phyloP scores from a whole-genome alignment of 2,329 filamentous ascomycete genomes.

The Ascocoryne sarcoides region DNA sequence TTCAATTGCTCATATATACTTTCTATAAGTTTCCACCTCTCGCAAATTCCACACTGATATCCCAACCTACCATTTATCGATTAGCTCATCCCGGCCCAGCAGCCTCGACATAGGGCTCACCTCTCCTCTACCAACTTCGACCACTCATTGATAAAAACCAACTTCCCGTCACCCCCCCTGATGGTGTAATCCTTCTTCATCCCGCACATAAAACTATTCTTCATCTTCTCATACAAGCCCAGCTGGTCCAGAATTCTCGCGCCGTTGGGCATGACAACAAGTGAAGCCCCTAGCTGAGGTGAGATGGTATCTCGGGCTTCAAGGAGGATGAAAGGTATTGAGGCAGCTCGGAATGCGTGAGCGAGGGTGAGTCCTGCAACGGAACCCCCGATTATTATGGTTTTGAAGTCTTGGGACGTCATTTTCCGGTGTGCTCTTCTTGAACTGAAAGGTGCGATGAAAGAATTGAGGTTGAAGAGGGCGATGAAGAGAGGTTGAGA shows the following conservation, averaged over 20 bases:
- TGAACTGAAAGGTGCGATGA: no score
- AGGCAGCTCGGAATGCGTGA: conserved; percentile 14
- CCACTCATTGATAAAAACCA: conserved; percentile 8
- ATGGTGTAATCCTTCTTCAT: conserved; percentile 3
- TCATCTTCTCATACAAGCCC: conserved; percentile 27
- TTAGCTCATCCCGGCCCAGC: conserved; percentile 1
- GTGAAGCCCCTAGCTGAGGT: conserved; percentile 17
- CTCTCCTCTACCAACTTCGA: conserved; percentile 13
- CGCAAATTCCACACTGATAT: conserved; percentile 13
- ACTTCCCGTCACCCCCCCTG: conserved; percentile 8
- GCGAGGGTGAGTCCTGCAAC: conserved; percentile 19
- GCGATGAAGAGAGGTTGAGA: no score
- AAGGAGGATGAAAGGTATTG: conserved; percentile 20
- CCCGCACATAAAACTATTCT: conserved; percentile 7
- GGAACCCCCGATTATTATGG: conserved; percentile 18
- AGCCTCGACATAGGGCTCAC: conserved; percentile 3
- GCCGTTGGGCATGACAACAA: conserved; percentile 31
- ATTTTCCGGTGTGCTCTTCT: no score
- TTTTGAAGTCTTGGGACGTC: no score
- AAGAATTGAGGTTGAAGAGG: no score
- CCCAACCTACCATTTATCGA: conserved; percentile 11
- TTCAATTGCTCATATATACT: conserved; percentile 16
- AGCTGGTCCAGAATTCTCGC: conserved; percentile 42
- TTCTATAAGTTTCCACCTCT: conserved; percentile 13
- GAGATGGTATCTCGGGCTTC: conserved; percentile 15